Base-by-base conservation (phyloP, 345 rosid species). In the Aegle marmelos region DNA sequence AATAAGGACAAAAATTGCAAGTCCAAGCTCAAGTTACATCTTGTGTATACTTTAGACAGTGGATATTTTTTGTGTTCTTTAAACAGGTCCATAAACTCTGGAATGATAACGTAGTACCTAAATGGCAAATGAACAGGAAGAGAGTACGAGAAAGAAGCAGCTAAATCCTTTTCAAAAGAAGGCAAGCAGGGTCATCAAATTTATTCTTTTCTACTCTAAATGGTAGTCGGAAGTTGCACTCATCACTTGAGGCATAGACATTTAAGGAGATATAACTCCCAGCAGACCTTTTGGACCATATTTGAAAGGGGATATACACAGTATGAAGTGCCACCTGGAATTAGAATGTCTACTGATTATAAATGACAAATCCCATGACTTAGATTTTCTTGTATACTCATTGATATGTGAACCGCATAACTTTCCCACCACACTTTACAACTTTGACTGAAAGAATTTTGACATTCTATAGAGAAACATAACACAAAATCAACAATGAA, bases 361-460 rank as follows among this genome's bases (percentile, higher is more conserved):
- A 70, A 70, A 70, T 70, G n/a, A 4, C 64, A 5, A 37, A 34
- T 22, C 53, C 37, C 4, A 11, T 8, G 17, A 53, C 58, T 69
- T 45, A 8, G 45, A 24, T 22, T 39, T 39, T n/a, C 54, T 45
- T 39, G 45, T 0, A 25, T 39, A n/a, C 17, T 14, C 45, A n/a
- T 5, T 27, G 6, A n/a, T 24, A 45, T 24, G 68, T 39, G 68
- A 73, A 8, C 53, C 13, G 60, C 34, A 73, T 73, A 39, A 60
- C 68, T 58, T 59, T 57, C 31, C n/a, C 53, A 2, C 56, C 57
- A 22, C 4, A 41, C 24, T n/a, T 16, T 17, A 59, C n/a, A 17
- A 36, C 76, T 73, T 73, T 59, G 53, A 31, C 76, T 4, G 66
- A 73, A 24, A 58, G 22, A 36, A 59, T 59, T 73, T 28, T 45